Percentiles rank a stretch among this genome's conserved stretches.
These are phyloP conservation scores for Cubamyces sp. DNA, from an alignment of 768 basidiomycete species.

Conservation along the genomic window DNA sequence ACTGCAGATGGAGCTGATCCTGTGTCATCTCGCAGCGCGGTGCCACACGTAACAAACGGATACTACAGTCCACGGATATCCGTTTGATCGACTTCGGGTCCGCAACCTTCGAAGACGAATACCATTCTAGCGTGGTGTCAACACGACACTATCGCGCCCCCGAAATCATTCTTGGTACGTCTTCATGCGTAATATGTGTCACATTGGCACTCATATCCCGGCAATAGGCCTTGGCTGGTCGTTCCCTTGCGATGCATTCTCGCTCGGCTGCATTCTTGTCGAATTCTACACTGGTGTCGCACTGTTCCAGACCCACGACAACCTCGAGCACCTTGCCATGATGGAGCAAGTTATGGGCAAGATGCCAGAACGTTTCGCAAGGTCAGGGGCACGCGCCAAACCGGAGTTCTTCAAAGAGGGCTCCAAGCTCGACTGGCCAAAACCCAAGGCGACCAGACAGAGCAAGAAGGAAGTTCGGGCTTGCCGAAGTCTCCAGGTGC, in stretches of 20 bases:
- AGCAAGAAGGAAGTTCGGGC: constrained; percentile 93
- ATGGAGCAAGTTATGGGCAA: constrained; percentile 99
- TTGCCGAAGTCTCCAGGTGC: constrained; percentile 75
- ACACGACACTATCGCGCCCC: constrained; percentile 99
- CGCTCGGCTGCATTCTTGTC: constrained; percentile 96
- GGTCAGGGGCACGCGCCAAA: constrained; percentile 75
- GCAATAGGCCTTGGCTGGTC: constrained; percentile 92
- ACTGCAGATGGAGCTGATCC: constrained; percentile 11
- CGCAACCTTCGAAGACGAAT: constrained; percentile 97
- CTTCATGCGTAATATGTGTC: neutral
- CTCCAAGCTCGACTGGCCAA: constrained; percentile 89
- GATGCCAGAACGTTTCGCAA: constrained; percentile 88
- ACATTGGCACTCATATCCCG: constrained; percentile 12
- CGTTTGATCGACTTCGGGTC: constrained; percentile 98
- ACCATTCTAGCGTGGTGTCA: constrained; percentile 97
- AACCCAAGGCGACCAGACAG: constrained; percentile 82
- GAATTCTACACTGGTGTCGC: constrained; percentile 98
- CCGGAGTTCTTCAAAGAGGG: constrained; percentile 94
- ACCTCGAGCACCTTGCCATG: constrained; percentile 99
- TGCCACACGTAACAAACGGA: constrained; percentile 69
- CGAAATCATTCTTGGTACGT: constrained; percentile 92
- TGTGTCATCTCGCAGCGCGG: constrained; percentile 51
- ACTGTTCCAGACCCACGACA: constrained; percentile 99
- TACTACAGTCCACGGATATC: constrained; percentile 88
- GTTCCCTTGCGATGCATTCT: constrained; percentile 98